Conservation (phyloP, 306 rosid genomes). For the Malus sieversii region DNA sequence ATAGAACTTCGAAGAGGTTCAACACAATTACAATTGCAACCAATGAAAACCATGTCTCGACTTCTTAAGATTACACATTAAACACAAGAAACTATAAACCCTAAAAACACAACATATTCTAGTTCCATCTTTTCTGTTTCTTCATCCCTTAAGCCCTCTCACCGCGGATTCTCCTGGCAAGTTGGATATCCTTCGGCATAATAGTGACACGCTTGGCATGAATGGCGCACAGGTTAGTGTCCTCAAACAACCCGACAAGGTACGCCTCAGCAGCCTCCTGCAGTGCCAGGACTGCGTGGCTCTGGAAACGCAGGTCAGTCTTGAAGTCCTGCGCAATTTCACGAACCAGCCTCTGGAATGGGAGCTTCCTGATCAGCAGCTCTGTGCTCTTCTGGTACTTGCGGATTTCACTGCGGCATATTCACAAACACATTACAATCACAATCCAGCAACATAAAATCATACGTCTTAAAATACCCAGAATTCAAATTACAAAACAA, state of each 20-base stretch:
- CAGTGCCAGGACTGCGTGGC: constrained; percentile 35
- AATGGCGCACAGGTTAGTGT: constrained; percentile 37
- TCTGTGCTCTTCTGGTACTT: constrained; percentile 39
- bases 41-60: neutral
- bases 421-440: neutral
- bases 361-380: constrained; percentile 36
- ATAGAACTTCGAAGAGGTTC: neutral
- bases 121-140: neutral
- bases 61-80: neutral
- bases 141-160: constrained; percentile 16
- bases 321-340: constrained; percentile 37
- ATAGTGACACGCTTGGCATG: constrained; percentile 32
- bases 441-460: neutral
- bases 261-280: constrained; percentile 49
- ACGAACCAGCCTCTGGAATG: constrained; percentile 29
- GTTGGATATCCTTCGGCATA: constrained; percentile 35
- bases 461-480: neutral
- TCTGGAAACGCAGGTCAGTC: constrained; percentile 39
- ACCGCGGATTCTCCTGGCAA: constrained; percentile 35
- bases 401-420: constrained; percentile 26
- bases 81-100: neutral
- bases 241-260: constrained; percentile 40
- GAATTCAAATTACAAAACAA: neutral
- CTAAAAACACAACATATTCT: neutral
- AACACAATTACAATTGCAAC: neutral